A percentile compares a stretch with the other conserved stretches of the same genome.
These are phyloP conservation scores for Stipa capillata DNA, from an alignment of 176 grass and related monocot genomes.

Conservation along the genomic window DNA sequence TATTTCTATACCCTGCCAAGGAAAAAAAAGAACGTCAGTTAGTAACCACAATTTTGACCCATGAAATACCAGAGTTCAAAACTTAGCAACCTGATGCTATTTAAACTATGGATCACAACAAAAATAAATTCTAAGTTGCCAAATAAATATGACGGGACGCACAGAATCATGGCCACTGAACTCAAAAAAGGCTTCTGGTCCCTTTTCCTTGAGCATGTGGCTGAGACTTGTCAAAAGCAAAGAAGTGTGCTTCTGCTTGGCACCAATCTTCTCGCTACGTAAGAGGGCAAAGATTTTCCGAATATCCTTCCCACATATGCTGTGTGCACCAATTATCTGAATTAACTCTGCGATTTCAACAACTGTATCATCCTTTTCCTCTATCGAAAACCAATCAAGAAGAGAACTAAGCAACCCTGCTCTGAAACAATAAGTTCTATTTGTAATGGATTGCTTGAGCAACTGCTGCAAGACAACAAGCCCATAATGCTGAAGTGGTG, in stretches of 20 bases:
- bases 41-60: not conserved
- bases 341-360: slow-evolving; percentile 53
- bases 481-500: slow-evolving; percentile 53
- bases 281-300: slow-evolving; percentile 70
- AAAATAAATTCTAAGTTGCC: slow-evolving; percentile 3
- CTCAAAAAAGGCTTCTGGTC: slow-evolving; percentile 74
- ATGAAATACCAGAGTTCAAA: not conserved
- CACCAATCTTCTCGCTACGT: slow-evolving; percentile 37
- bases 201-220: slow-evolving; percentile 76
- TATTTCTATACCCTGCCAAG: slow-evolving; percentile 70
- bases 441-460: slow-evolving; percentile 64
- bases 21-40: slow-evolving; percentile 18
- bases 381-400: slow-evolving; percentile 66
- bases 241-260: slow-evolving; percentile 40
- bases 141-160: slow-evolving; percentile 10
- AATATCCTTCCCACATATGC: slow-evolving; percentile 73
- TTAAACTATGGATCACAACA: slow-evolving; percentile 12
- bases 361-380: slow-evolving; percentile 47
- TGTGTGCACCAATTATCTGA: slow-evolving; percentile 73
- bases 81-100: not conserved
- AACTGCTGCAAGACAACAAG: slow-evolving; percentile 57
- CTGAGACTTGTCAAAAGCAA: slow-evolving; percentile 63
- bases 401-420: slow-evolving; percentile 64
- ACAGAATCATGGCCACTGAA: slow-evolving; percentile 64
- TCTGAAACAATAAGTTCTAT: slow-evolving; percentile 71